Conservation (phyloP, 305 asterid species). For the Galium porrigens region DNA sequence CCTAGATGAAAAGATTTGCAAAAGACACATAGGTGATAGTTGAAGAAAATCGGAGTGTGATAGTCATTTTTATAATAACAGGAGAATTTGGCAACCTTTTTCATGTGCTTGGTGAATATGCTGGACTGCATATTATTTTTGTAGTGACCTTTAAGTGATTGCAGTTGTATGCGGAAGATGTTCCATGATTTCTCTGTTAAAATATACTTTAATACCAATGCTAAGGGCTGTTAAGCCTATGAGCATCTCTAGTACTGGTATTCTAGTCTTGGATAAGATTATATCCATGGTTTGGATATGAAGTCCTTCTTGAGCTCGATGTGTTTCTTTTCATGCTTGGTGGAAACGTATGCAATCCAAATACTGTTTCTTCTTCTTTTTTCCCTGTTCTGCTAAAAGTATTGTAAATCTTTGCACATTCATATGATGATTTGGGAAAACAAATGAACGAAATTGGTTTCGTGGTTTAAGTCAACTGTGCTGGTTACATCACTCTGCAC, state of each 20-base stretch:
- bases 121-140: slow-evolving; percentile 1
- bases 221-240: not conserved
- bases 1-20: not conserved
- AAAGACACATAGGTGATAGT: not conserved
- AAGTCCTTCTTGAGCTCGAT: not conserved
- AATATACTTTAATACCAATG: not conserved
- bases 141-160: not conserved
- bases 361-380: no score
- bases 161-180: not conserved
- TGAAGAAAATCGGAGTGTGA: not conserved
- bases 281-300: not conserved
- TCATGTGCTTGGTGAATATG: not conserved
- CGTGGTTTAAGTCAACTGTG: not conserved
- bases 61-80: not conserved
- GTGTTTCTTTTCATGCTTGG: not conserved
- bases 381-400: not conserved
- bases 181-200: not conserved
- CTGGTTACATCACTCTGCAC: not conserved
- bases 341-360: no score
- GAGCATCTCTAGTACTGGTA: not conserved
- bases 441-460: not conserved
- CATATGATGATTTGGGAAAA: not conserved
- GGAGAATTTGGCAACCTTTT: slow-evolving; percentile 1
- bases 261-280: not conserved
- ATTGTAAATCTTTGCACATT: not conserved